Conservation (phyloP, 148 eudicot genomes). For the Chenopodium quinoa region DNA sequence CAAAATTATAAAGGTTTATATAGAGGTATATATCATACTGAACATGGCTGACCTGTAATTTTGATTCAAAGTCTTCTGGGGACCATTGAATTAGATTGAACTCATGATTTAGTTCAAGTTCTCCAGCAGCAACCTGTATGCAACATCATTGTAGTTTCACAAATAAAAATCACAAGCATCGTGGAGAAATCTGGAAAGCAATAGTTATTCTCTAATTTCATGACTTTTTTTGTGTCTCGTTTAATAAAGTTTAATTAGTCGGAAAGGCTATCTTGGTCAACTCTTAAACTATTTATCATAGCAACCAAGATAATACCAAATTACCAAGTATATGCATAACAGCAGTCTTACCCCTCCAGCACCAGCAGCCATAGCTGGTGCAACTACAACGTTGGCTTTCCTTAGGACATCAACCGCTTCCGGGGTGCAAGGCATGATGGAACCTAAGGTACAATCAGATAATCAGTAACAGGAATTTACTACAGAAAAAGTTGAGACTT, state of each 20-base stretch:
- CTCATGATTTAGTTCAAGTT: conserved; percentile 78
- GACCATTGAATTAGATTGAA: conserved; percentile 68
- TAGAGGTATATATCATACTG: neutral
- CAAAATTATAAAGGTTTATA: neutral
- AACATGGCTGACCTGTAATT: conserved; percentile 62
- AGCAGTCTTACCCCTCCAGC: conserved; percentile 79
- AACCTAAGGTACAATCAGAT: conserved; percentile 46
- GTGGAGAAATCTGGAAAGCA: neutral
- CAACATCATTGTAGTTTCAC: conserved; percentile 14
- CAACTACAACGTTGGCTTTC: conserved; percentile 84
- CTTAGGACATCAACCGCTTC: conserved; percentile 90
- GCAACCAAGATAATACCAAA: neutral
- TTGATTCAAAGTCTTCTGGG: conserved; percentile 91
- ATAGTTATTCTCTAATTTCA: neutral
- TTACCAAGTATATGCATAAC: conserved; percentile 3
- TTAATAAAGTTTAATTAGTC: neutral
- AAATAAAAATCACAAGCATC: neutral
- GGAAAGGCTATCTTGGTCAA: neutral
- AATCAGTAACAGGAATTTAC: conserved; percentile 2
- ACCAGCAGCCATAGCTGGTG: conserved; percentile 98
- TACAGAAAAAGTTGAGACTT: neutral
- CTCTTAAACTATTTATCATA: neutral
- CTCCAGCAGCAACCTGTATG: conserved; percentile 95
- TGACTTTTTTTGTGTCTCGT: neutral
- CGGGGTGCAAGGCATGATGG: conserved; percentile 92